Evolutionary conservation across 176 grass and related monocot species (phyloP).

Genomic region (Thalia dealbata): DNA sequence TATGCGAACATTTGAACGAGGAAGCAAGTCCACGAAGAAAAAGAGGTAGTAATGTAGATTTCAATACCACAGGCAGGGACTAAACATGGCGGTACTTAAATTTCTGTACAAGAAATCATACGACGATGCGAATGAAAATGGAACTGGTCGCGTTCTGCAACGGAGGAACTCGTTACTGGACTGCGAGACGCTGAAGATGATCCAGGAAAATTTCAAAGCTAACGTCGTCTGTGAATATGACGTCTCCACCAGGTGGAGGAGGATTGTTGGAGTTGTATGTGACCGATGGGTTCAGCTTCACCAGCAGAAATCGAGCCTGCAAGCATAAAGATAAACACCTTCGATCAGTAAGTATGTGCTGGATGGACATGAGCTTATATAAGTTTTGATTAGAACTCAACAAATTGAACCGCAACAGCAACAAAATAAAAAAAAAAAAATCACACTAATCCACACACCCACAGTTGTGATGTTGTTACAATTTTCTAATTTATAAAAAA

Average conservation of each 20-base stretch:
- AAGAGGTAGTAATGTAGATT: not conserved
- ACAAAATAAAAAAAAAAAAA: no score
- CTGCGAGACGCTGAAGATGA: slow-evolving; percentile 75
- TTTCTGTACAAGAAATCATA: slow-evolving; percentile 10
- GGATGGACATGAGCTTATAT: no score
- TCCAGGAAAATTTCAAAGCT: slow-evolving; percentile 93
- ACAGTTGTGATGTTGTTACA: no score
- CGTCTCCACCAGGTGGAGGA: slow-evolving; percentile 56
- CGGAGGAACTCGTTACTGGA: slow-evolving; percentile 37
- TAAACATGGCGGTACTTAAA: not conserved
- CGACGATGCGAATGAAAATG: not conserved
- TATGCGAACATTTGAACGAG: not conserved
- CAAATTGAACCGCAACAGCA: no score
- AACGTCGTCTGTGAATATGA: slow-evolving; percentile 92
- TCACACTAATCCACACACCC: no score
- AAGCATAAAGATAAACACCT: slow-evolving; percentile 19
- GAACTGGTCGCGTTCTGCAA: not conserved
- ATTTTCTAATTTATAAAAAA: no score
- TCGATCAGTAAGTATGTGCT: not conserved
- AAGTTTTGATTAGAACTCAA: no score
- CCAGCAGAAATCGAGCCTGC: slow-evolving; percentile 84
- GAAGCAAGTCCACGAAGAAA: not conserved
- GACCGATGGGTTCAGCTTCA: slow-evolving; percentile 83
- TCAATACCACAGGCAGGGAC: not conserved
- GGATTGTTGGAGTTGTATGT: slow-evolving; percentile 63